Evolutionary conservation across 768 basidiomycete species (phyloP).

Genomic region (Chalciporus pseudorubinellus): DNA sequence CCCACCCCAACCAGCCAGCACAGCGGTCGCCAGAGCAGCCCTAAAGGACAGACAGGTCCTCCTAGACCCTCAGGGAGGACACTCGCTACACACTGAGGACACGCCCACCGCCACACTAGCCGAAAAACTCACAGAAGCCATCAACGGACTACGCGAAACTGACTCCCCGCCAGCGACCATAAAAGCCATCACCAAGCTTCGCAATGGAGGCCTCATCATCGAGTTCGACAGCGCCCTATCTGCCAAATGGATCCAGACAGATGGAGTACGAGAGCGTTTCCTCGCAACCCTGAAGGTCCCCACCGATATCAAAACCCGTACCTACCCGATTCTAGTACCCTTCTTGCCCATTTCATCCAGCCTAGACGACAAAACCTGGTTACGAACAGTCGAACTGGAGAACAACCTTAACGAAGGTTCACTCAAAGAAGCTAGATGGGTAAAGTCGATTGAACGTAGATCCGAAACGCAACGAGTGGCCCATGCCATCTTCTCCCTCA

Average conservation of each 20-base stretch:
- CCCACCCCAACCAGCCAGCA: too few relatives aligned
- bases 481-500: background rate
- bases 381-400: background rate
- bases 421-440: background rate
- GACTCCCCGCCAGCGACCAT: too few relatives aligned
- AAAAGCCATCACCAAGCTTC: background rate
- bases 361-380: background rate
- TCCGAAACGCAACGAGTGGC: background rate
- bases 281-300: background rate
- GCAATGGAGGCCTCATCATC: too few relatives aligned
- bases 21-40: too few relatives aligned
- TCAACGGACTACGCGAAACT: too few relatives aligned
- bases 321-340: background rate
- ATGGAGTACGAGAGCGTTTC: background rate
- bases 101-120: too few relatives aligned
- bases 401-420: background rate
- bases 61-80: too few relatives aligned
- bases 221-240: too few relatives aligned
- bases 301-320: background rate
- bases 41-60: too few relatives aligned
- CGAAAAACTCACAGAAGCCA: too few relatives aligned
- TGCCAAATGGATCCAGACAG: accelerated
- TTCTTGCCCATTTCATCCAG: background rate
- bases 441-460: background rate
- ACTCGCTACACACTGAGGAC: too few relatives aligned